A percentile compares a stretch with the other conserved stretches of the same genome.
These are phyloP conservation scores for Sporobolus alterniflorus DNA, from an alignment of 202 grass and related monocot genomes.

Conservation along the genomic window DNA sequence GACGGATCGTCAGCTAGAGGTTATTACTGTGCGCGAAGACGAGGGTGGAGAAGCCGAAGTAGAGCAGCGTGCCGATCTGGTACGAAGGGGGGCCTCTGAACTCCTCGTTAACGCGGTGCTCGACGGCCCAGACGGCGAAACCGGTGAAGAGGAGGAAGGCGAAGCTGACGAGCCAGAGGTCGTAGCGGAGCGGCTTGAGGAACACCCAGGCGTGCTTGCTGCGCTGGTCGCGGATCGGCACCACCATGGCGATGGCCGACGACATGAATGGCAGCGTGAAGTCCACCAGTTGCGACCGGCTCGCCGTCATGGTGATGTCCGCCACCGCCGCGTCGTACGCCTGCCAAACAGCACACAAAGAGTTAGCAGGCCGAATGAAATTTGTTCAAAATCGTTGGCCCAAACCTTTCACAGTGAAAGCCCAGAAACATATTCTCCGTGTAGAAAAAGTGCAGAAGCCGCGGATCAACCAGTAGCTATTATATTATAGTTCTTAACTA, in stretches of 20 bases:
- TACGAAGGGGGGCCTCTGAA: conserved; percentile 49
- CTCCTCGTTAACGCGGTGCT: conserved; percentile 60
- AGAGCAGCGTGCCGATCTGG: conserved; percentile 75
- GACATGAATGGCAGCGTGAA: conserved; percentile 71
- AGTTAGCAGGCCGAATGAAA: too few relatives aligned
- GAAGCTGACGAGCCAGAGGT: conserved; percentile 68
- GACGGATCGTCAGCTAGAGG: too few relatives aligned
- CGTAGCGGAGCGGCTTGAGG: conserved; percentile 62
- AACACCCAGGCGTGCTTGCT: conserved; percentile 61
- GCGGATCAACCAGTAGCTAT: too few relatives aligned
- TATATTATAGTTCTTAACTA: too few relatives aligned
- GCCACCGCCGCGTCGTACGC: conserved; percentile 68
- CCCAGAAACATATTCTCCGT: too few relatives aligned
- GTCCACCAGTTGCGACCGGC: conserved; percentile 56
- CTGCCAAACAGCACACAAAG: conserved; percentile 45
- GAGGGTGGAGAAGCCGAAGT: conserved; percentile 86
- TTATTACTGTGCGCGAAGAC: conserved; percentile 77
- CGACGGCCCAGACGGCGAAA: conserved; percentile 69
- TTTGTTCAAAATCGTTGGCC: background rate
- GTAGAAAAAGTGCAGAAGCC: too few relatives aligned
- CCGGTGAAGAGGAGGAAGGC: conserved; percentile 76
- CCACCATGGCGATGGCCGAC: conserved; percentile 66
- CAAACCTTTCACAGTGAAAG: background rate
- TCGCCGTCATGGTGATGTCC: conserved; percentile 72
- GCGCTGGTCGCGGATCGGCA: conserved; percentile 43